These are phyloP conservation scores for Hypsizygus ulmarius DNA, from an alignment of 1,284 basidiomycete species.

Conservation along the genomic window DNA sequence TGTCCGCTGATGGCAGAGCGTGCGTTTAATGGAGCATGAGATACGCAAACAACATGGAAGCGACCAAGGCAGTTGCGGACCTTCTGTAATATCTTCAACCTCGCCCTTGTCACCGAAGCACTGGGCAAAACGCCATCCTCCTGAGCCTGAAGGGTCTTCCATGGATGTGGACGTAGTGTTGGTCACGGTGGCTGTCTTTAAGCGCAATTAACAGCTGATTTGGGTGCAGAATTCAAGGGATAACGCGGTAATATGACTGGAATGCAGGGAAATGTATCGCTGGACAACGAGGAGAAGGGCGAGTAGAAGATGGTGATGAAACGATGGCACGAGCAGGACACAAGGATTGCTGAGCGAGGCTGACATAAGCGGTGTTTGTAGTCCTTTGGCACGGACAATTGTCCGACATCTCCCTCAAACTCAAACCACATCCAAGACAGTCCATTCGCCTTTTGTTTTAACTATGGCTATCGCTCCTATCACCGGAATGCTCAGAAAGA, in stretches of 20 bases:
- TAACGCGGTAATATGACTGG: conserved; percentile 17
- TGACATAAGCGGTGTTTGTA: conserved; percentile 28
- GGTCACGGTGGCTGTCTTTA: conserved; percentile 23
- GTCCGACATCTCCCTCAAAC: conserved; percentile 39
- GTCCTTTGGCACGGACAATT: conserved; percentile 20
- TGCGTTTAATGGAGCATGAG: conserved; percentile 23
- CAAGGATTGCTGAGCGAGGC: conserved; percentile 27
- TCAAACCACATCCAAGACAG: conserved; percentile 23
- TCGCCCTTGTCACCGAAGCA: conserved; percentile 99
- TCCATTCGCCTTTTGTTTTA: conserved; percentile 15
- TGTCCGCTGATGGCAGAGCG: conserved; percentile 71
- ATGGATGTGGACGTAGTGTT: conserved; percentile 29
- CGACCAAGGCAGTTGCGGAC: conserved; percentile 41
- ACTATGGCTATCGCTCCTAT: conserved; percentile 82
- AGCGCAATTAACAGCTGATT: conserved; percentile 19
- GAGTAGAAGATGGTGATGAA: conserved; percentile 23
- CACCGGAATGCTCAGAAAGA: conserved; percentile 86
- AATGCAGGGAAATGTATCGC: conserved; percentile 23
- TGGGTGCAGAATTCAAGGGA: conserved; percentile 15
- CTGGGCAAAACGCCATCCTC: conserved; percentile 98
- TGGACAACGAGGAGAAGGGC: conserved; percentile 14
- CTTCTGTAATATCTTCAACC: conserved; percentile 99
- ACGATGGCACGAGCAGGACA: conserved; percentile 24
- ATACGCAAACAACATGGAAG: conserved; percentile 1
- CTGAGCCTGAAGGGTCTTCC: conserved; percentile 81